phyloP scores from a whole-genome alignment of 768 basidiomycete species.

The Auricularia sp. region DNA sequence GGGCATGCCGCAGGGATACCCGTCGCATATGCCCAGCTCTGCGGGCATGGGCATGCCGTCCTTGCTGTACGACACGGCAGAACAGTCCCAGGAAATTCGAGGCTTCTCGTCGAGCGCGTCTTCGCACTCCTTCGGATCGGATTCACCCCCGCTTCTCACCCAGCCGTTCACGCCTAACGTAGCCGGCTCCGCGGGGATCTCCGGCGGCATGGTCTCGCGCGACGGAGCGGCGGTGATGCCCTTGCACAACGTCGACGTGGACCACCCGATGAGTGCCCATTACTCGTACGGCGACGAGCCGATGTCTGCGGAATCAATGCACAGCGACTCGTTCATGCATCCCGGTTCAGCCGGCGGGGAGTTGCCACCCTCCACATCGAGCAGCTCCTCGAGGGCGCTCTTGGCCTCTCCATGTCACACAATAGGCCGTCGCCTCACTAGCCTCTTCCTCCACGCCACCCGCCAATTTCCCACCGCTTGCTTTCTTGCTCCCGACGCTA shows the following conservation, averaged over 20 bases:
- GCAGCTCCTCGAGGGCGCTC: neutral
- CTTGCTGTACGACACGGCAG: neutral
- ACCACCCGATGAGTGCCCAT: neutral
- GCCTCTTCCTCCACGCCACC: neutral
- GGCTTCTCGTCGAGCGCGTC: neutral
- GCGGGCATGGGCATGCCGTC: neutral
- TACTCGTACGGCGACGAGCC: neutral
- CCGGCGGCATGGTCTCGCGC: neutral
- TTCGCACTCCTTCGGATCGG: neutral
- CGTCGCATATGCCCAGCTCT: neutral
- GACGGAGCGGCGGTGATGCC: neutral
- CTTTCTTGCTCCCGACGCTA: neutral
- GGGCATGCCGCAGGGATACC: neutral
- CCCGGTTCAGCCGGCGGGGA: neutral
- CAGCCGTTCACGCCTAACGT: neutral
- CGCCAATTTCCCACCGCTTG: neutral
- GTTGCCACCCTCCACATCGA: neutral
- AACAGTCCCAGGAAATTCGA: neutral
- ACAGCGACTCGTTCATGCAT: neutral
- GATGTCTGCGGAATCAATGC: neutral
- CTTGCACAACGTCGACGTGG: neutral
- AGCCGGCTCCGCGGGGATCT: neutral
- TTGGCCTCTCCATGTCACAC: neutral
- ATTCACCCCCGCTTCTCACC: neutral
- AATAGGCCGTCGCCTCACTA: no score